Evolutionary conservation across 768 basidiomycete species (phyloP).

Genomic region (Suillus subalutaceus): DNA sequence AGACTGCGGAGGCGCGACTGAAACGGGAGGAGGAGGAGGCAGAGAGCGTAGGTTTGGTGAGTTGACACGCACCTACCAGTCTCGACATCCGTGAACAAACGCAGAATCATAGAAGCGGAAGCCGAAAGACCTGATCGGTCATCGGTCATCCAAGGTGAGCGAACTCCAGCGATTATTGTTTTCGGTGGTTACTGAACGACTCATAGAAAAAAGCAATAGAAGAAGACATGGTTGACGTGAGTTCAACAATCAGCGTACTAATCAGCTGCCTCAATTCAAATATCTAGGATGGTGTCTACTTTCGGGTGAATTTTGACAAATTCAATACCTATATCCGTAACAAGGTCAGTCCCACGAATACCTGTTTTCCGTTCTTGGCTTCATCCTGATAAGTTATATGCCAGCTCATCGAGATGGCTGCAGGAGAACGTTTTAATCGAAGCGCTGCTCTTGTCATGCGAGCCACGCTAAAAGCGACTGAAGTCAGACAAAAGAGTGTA

Average conservation of each 20-base stretch:
- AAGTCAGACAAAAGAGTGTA: conserved; percentile 60
- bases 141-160: conserved; percentile 57
- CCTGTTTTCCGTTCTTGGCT: conserved; percentile 4
- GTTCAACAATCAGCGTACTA: conserved; percentile 24
- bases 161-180: conserved; percentile 8
- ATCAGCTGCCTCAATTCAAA: neutral
- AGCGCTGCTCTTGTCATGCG: conserved; percentile 72
- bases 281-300: conserved; percentile 67
- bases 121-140: conserved; percentile 45
- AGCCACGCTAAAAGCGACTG: conserved; percentile 71
- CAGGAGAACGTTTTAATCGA: conserved; percentile 78
- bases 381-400: conserved; percentile 16
- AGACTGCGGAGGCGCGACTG: conserved; percentile 62
- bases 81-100: conserved; percentile 24
- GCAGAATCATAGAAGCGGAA: conserved; percentile 59
- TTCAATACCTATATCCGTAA: conserved; percentile 90
- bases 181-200: conserved; percentile 16
- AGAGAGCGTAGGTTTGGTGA: conserved; percentile 72
- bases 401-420: conserved; percentile 80
- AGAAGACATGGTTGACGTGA: conserved; percentile 70
- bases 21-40: conserved; percentile 74
- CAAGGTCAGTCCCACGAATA: conserved; percentile 51
- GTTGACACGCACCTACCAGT: conserved; percentile 26
- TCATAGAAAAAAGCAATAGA: conserved; percentile 49
- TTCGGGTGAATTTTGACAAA: conserved; percentile 87